A percentile compares a stretch with the other conserved stretches of the same genome.
Conservation (phyloP, 148 eudicot species). For the Selenicereus undatus region DNA sequence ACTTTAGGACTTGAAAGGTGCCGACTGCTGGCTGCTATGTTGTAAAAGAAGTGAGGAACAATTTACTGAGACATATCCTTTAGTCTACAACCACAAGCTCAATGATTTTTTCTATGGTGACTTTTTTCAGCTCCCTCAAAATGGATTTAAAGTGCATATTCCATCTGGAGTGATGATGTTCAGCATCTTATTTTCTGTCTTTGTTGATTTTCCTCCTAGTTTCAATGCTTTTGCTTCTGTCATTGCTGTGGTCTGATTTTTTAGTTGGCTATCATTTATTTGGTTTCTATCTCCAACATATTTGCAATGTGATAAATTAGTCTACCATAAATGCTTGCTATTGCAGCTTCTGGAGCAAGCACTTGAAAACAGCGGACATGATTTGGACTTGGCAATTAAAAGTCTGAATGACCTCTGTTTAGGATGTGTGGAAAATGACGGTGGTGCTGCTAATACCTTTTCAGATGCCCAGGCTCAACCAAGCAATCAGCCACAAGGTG, state of each 20-base stretch:
- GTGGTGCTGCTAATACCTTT: slow-evolving; percentile 25
- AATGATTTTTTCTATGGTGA: too few species aligned
- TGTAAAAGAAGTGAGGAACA: background rate
- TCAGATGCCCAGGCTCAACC: slow-evolving; percentile 34
- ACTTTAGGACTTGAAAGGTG: too few species aligned
- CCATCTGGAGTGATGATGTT: background rate
- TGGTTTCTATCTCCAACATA: background rate
- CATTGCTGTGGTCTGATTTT: too few species aligned
- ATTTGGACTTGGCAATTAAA: slow-evolving; percentile 72
- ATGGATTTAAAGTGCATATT: too few species aligned
- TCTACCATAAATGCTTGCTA: background rate
- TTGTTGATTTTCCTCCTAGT: background rate
- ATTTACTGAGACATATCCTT: too few species aligned
- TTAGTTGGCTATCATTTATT: background rate
- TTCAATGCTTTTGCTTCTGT: background rate
- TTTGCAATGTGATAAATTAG: background rate
- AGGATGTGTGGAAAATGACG: slow-evolving; percentile 39
- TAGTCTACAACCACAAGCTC: too few species aligned
- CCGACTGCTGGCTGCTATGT: too few species aligned
- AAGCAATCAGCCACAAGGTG: slow-evolving; percentile 35
- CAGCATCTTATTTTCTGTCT: background rate
- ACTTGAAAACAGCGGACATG: slow-evolving; percentile 68
- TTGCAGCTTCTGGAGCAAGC: slow-evolving; percentile 68
- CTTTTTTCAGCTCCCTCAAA: too few species aligned
- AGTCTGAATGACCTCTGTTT: slow-evolving; percentile 67